A percentile compares a stretch with the other conserved stretches of the same genome.
Conservation (phyloP, 2,329 filamentous ascomycete genomes). For the Aspergillus melleus region DNA sequence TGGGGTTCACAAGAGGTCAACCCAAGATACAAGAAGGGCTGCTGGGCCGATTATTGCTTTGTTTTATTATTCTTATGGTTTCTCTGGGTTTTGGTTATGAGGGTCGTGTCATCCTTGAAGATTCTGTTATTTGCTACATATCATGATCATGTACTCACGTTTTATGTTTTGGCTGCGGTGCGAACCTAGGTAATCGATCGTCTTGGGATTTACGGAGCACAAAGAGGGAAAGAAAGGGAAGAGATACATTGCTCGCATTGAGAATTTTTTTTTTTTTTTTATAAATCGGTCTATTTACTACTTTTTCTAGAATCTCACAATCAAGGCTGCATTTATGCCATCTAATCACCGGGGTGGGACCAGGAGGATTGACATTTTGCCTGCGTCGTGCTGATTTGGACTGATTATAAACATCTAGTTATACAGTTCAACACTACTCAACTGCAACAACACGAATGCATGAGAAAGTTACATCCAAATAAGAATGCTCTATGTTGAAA, state of each 20-base stretch:
- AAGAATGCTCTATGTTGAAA: not conserved
- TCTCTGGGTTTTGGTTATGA: not conserved
- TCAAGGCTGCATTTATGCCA: too few relatives aligned
- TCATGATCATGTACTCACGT: not conserved
- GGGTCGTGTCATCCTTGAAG: not conserved
- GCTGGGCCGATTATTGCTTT: not conserved
- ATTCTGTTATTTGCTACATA: not conserved
- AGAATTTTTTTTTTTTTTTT: too few relatives aligned
- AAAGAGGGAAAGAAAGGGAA: not conserved
- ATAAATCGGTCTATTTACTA: too few relatives aligned
- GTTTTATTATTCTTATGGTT: slow-evolving; percentile 5
- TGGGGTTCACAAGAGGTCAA: not conserved
- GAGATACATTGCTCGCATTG: not conserved
- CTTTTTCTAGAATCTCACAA: too few relatives aligned
- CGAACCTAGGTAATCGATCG: not conserved
- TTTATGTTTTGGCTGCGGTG: not conserved
- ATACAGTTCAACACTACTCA: too few relatives aligned
- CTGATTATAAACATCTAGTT: not conserved
- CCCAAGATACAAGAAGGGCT: not conserved
- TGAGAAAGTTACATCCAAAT: not conserved
- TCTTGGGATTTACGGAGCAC: not conserved
- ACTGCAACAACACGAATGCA: too few relatives aligned
- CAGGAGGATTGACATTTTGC: too few relatives aligned
- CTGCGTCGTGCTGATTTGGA: not conserved
- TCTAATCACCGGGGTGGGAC: too few relatives aligned